These are phyloP conservation scores for Cladosporium sp. DNA, from an alignment of 2,329 filamentous ascomycete genomes.

Conservation along the genomic window DNA sequence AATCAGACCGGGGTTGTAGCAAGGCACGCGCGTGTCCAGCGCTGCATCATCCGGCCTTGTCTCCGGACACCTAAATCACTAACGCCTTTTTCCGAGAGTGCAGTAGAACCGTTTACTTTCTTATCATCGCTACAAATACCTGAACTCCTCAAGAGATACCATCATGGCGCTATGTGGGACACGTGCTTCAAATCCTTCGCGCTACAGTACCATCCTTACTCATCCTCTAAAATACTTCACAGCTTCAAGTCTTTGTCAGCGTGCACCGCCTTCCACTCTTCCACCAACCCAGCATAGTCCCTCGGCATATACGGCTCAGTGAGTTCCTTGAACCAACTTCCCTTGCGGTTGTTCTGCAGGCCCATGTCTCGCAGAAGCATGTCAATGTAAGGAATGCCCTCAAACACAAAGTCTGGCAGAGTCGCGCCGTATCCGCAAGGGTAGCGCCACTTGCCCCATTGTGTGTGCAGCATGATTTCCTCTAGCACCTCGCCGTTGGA, in stretches of 20 bases:
- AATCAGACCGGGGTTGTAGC: background rate
- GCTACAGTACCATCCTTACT: background rate
- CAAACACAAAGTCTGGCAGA: slow-evolving; percentile 73
- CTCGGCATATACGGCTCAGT: slow-evolving; percentile 60
- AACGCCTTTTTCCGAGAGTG: background rate
- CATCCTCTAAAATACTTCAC: background rate
- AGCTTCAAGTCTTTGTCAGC: background rate
- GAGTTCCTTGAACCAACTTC: slow-evolving; percentile 53
- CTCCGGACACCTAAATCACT: background rate
- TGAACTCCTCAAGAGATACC: background rate
- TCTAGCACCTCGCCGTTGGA: slow-evolving; percentile 43
- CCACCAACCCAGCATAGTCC: slow-evolving; percentile 58
- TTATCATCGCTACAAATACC: background rate
- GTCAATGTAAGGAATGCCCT: slow-evolving; percentile 73
- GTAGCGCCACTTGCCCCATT: slow-evolving; percentile 71
- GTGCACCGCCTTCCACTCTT: slow-evolving; percentile 50
- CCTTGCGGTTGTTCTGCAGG: slow-evolving; percentile 58
- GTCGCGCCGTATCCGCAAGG: slow-evolving; percentile 64
- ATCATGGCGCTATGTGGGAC: background rate
- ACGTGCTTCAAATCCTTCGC: too few relatives aligned
- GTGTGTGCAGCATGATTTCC: slow-evolving; percentile 60
- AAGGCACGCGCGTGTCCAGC: background rate
- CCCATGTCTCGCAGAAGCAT: slow-evolving; percentile 67
- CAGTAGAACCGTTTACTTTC: background rate
- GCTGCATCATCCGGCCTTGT: background rate